Evolutionary conservation across 352 stramenopile genomes (phyloP).

Genomic region (Globisporangium mamillatum): DNA sequence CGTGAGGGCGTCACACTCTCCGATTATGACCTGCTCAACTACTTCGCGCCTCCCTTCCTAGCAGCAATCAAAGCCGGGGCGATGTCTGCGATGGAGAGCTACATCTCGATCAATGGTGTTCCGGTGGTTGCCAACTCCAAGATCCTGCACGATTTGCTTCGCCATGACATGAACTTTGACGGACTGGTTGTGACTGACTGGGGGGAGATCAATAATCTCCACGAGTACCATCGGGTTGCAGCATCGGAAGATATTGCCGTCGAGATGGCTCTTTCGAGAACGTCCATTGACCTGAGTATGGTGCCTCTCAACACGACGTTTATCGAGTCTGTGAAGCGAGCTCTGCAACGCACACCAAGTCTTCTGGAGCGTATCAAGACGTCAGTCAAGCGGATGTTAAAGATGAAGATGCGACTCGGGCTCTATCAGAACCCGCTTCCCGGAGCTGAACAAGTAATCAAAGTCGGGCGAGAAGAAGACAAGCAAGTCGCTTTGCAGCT

Average conservation of each 20-base stretch:
- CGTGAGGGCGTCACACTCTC: constrained; percentile 69
- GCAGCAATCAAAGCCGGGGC: constrained; percentile 75
- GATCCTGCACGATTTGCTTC: constrained; percentile 79
- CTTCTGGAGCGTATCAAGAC: constrained; percentile 46
- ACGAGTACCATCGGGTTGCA: constrained; percentile 57
- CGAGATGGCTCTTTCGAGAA: constrained; percentile 63
- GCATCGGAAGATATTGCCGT: constrained; percentile 55
- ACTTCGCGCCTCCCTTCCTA: constrained; percentile 84
- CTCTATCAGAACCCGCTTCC: constrained; percentile 70
- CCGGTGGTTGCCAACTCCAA: constrained; percentile 85
- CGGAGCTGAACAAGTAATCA: constrained; percentile 32
- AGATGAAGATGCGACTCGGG: constrained; percentile 67
- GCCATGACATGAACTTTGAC: constrained; percentile 83
- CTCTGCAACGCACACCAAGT: constrained; percentile 33
- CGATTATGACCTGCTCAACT: constrained; percentile 80
- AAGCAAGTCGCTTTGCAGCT: constrained; percentile 54
- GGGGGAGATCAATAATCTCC: constrained; percentile 89
- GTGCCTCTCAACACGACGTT: constrained; percentile 52
- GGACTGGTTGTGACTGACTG: constrained; percentile 92
- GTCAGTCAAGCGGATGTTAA: constrained; percentile 63
- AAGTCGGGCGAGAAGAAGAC: constrained; percentile 56
- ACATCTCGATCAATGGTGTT: constrained; percentile 92
- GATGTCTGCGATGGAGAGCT: constrained; percentile 92
- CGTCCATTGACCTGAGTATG: constrained; percentile 92
- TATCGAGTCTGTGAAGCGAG: constrained; percentile 44